phyloP scores from a whole-genome alignment of 192 early-diverging fungal genomes.

The Thamnidium elegans region DNA sequence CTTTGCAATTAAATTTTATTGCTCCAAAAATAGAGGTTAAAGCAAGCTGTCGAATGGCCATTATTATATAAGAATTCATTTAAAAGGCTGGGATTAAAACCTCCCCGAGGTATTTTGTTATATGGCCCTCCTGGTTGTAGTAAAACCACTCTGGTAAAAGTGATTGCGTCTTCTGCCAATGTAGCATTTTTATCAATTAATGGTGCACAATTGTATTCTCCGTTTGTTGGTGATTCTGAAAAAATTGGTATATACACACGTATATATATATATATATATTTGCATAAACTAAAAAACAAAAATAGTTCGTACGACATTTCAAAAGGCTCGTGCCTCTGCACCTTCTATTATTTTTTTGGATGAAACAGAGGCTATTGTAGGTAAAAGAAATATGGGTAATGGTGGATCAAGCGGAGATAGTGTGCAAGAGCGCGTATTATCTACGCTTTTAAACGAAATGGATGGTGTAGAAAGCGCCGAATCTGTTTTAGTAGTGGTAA shows the following conservation, averaged over 20 bases:
- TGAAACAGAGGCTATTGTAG: conserved; percentile 95
- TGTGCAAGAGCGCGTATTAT: conserved; percentile 78
- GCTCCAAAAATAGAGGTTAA: conserved; percentile 46
- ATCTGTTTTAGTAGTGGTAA: conserved; percentile 71
- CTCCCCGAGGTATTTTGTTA: conserved; percentile 85
- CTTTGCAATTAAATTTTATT: background rate
- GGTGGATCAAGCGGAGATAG: conserved; percentile 59
- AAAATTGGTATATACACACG: conserved; percentile 54
- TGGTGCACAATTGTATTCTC: conserved; percentile 76
- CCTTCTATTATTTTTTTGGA: conserved; percentile 95
- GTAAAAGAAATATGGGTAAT: conserved; percentile 66
- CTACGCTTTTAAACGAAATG: conserved; percentile 84
- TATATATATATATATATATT: conserved; percentile 1
- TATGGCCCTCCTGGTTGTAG: conserved; percentile 98
- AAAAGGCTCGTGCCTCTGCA: conserved; percentile 68
- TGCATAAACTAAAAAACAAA: background rate
- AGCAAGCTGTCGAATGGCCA: conserved; percentile 91
- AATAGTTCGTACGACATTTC: conserved; percentile 72
- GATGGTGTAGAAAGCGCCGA: conserved; percentile 79
- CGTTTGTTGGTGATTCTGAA: conserved; percentile 87
- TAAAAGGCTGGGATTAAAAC: conserved; percentile 70
- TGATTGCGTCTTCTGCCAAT: conserved; percentile 78
- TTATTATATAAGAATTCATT: conserved; percentile 66
- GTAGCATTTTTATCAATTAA: conserved; percentile 76
- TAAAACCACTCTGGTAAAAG: conserved; percentile 92